A percentile compares a stretch with the other conserved stretches of the same genome.
Evolutionary conservation across 495 filamentous ascomycete species (phyloP).

Genomic region (Xylaria sp.): DNA sequence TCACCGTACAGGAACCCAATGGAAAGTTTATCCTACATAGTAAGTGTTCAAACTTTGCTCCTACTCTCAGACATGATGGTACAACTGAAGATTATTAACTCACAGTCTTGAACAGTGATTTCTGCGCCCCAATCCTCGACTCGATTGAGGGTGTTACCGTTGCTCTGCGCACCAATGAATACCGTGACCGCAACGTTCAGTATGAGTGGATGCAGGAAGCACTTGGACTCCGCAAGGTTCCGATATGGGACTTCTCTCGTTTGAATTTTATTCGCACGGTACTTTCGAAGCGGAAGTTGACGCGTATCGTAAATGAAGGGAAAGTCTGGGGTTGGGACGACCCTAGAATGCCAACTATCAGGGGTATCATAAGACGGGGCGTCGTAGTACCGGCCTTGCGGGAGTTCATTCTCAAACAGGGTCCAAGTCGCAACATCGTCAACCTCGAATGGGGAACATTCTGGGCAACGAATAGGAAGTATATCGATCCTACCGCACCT

Average conservation of each 20-base stretch:
- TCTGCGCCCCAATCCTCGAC: conserved; percentile 83
- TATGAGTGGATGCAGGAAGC: conserved; percentile 83
- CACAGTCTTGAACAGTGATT: conserved; percentile 56
- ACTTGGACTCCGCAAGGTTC: conserved; percentile 72
- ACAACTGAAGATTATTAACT: neutral
- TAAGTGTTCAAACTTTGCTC: too few species aligned
- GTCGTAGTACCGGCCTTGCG: conserved; percentile 84
- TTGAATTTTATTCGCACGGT: conserved; percentile 80
- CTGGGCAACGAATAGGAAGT: conserved; percentile 87
- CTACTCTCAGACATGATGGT: too few species aligned
- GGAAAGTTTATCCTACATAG: conserved; percentile 86
- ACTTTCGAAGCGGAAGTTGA: conserved; percentile 80
- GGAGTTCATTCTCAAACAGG: conserved; percentile 82
- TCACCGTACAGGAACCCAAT: conserved; percentile 72
- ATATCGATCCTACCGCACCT: conserved; percentile 79
- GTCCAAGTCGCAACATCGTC: conserved; percentile 79
- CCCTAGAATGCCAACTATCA: conserved; percentile 82
- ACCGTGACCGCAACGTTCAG: conserved; percentile 72
- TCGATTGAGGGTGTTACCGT: conserved; percentile 84
- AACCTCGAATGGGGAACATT: conserved; percentile 81
- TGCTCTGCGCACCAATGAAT: conserved; percentile 85
- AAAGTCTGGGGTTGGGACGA: conserved; percentile 84
- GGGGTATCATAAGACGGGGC: conserved; percentile 77
- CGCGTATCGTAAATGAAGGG: conserved; percentile 72
- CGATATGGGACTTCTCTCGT: conserved; percentile 76